Evolutionary conservation across 2,329 filamentous ascomycete species (phyloP), one percentile per base, ranked within the genome.

Genomic region (Ustilaginoidea virens): DNA sequence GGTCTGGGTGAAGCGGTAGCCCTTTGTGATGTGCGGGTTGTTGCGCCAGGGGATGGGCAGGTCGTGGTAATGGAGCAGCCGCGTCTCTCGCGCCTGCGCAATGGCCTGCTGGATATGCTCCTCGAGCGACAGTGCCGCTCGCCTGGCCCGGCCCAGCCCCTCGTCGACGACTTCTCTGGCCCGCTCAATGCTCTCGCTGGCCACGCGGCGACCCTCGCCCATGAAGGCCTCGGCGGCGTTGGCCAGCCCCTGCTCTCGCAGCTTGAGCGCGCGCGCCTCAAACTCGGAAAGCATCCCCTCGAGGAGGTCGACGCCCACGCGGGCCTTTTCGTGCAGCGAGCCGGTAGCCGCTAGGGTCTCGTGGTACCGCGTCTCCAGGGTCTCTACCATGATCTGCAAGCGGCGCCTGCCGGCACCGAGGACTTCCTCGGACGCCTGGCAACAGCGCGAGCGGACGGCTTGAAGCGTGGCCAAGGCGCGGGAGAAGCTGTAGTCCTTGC

Each of bases 1-100:
- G 34, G 81, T 85, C 45, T 92, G 82, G 36, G 74, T 80, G 60
- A 98, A 98, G 29, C 90, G 86, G 51, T 98, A 98, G 12, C 90
- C 90, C 30, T 71, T 73, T 29, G 75, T 63, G 48, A 98, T 96
- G 55, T 98, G 83, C 2, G 86, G 85, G 55, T 98, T 98, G 46
- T 92, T 78, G 35, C 80, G 71, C 90, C 90, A 98, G 1, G 90
- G 90, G 21, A 79, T 63, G 2, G 90, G 90, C 5, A 98, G 65
- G 45, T 94, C 85, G 26, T 92, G 74, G 56, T 96, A 98, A 36
- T 69, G 68, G 40, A 98, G 79, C 10, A 94, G 65, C 27, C 86
- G 82, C 28, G 82, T 69, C 47, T 92, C 76, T 40, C 78, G 69
- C 17, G 86, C 85, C 33, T 74, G 66, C 13, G 61, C 44, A 32